Evolutionary conservation across 192 early-diverging fungal genomes (phyloP).

Genomic region (Coemansia sp.): DNA sequence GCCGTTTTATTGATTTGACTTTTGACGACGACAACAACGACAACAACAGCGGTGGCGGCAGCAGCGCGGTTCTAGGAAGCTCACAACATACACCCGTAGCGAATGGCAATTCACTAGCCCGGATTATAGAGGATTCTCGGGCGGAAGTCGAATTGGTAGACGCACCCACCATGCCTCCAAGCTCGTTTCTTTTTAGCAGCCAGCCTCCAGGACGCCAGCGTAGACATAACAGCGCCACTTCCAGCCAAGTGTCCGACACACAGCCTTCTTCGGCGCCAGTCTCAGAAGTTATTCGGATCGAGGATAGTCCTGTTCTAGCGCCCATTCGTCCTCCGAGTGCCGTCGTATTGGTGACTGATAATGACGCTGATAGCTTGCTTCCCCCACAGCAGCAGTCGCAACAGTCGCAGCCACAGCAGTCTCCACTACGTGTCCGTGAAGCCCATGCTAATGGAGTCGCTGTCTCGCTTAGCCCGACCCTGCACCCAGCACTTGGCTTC

Average conservation of each 20-base stretch:
- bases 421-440: neutral
- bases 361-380: neutral
- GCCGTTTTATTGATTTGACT: conserved; percentile 43
- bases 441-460: neutral
- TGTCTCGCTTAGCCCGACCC: neutral
- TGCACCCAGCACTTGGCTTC: neutral
- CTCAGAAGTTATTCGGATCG: neutral
- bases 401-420: neutral
- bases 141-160: conserved; percentile 2
- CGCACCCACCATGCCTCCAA: neutral
- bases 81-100: neutral
- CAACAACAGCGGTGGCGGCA: neutral
- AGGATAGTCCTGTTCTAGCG: neutral
- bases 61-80: neutral
- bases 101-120: neutral
- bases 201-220: conserved; percentile 22
- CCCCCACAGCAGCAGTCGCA: neutral
- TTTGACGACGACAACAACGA: conserved; percentile 35
- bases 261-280: neutral
- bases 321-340: neutral
- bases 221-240: neutral
- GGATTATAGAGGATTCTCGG: neutral
- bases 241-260: neutral
- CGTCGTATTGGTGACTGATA: neutral
- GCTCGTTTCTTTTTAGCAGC: conserved; percentile 8